Conservation (phyloP, 1,284 basidiomycete species). For the Sporisorium scitamineum region DNA sequence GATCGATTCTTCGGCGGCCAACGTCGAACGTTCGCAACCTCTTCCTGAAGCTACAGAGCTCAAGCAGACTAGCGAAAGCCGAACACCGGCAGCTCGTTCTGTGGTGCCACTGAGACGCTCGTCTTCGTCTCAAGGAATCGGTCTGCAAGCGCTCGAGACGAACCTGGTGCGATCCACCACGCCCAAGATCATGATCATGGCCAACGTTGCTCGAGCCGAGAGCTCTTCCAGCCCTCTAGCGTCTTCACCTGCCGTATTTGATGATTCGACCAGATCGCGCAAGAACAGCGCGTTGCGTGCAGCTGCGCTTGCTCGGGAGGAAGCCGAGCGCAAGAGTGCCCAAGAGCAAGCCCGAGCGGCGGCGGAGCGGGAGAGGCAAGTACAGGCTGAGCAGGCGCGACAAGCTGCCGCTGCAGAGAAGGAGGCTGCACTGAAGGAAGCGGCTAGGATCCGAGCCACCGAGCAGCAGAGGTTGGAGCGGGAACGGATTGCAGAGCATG, state of each 20-base stretch:
- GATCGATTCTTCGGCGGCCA: background rate
- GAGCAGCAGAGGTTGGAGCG: slow-evolving; percentile 40
- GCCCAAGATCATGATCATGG: slow-evolving; percentile 40
- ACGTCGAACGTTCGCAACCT: slow-evolving; percentile 6
- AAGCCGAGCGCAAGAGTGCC: slow-evolving; percentile 33
- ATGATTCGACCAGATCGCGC: slow-evolving; percentile 31
- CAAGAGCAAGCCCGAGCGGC: slow-evolving; percentile 38
- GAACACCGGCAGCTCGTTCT: slow-evolving; percentile 6
- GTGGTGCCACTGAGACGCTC: slow-evolving; percentile 29
- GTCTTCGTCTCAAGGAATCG: slow-evolving; percentile 46
- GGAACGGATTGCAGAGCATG: slow-evolving; percentile 38
- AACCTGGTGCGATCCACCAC: slow-evolving; percentile 40
- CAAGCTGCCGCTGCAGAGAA: slow-evolving; percentile 34
- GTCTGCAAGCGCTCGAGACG: slow-evolving; percentile 49
- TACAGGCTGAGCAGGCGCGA: slow-evolving; percentile 26
- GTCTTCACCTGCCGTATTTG: slow-evolving; percentile 12
- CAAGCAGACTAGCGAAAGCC: slow-evolving; percentile 3
- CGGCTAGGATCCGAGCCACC: slow-evolving; percentile 6
- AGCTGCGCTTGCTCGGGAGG: slow-evolving; percentile 46
- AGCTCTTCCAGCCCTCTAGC: slow-evolving; percentile 27
- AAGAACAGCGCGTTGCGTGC: slow-evolving; percentile 51
- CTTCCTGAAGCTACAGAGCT: background rate
- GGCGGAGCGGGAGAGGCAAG: slow-evolving; percentile 24
- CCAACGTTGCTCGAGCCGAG: slow-evolving; percentile 34
- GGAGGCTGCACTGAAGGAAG: slow-evolving; percentile 20